Evolutionary conservation across 345 rosid genomes (phyloP).

Genomic region (Melaleuca quinquenervia): DNA sequence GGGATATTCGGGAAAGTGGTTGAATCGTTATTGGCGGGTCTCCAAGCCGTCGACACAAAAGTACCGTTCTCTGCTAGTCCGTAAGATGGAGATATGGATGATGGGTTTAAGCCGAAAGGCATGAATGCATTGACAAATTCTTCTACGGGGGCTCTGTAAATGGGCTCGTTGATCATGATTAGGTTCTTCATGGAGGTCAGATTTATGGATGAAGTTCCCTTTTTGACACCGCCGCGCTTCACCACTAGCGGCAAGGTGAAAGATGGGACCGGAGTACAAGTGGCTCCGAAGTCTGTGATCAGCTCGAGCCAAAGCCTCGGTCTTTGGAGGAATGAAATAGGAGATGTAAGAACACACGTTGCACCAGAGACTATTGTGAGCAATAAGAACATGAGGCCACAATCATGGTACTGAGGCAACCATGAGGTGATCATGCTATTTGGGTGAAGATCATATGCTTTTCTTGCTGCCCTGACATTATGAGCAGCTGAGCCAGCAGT

Average conservation of each 20-base stretch:
- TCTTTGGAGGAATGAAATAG: constrained; percentile 22
- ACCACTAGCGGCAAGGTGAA: constrained; percentile 48
- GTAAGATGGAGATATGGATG: constrained; percentile 48
- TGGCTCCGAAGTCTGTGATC: constrained; percentile 31
- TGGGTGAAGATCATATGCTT: constrained; percentile 42
- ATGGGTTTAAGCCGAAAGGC: constrained; percentile 29
- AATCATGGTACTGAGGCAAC: constrained; percentile 65
- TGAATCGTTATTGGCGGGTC: background rate
- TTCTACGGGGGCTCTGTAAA: constrained; percentile 28
- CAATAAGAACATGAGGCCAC: constrained; percentile 52
- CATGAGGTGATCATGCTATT: constrained; percentile 38
- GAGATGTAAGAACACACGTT: constrained; percentile 39
- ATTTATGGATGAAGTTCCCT: constrained; percentile 6
- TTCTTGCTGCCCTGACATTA: constrained; percentile 50
- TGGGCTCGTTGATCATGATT: constrained; percentile 49
- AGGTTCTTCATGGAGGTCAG: constrained; percentile 37
- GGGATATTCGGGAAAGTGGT: constrained; percentile 17
- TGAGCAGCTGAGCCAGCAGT: constrained; percentile 62
- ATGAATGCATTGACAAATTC: constrained; percentile 27
- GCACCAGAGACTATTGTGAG: constrained; percentile 44
- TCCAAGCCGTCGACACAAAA: constrained; percentile 62
- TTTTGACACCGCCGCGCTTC: constrained; percentile 31
- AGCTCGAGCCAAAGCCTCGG: constrained; percentile 58
- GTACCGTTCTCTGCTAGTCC: constrained; percentile 62
- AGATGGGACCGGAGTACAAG: constrained; percentile 60